These are phyloP conservation scores for Ascochyta rabiei DNA, from an alignment of 2,329 filamentous ascomycete genomes.

Conservation along the genomic window DNA sequence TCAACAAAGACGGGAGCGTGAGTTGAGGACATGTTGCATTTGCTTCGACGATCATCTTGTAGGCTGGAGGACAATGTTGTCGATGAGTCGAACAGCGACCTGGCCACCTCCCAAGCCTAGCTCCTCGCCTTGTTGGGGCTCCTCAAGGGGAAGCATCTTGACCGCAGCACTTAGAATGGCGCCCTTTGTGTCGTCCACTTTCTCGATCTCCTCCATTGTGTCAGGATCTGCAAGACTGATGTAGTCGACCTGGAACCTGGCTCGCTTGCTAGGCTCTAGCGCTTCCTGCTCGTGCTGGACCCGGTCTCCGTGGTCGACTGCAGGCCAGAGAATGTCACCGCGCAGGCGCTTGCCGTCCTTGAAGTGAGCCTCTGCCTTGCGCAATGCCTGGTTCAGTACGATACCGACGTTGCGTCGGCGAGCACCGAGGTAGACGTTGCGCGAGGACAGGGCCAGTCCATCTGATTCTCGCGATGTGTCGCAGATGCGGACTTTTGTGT, in stretches of 20 bases:
- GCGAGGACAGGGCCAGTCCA: constrained; percentile 86
- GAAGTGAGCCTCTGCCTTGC: constrained; percentile 73
- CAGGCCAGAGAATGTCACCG: constrained; percentile 73
- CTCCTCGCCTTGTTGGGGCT: constrained; percentile 72
- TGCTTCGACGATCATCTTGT: constrained; percentile 16
- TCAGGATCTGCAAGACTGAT: constrained; percentile 87
- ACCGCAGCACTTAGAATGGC: constrained; percentile 89
- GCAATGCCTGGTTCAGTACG: constrained; percentile 73
- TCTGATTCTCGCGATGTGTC: constrained; percentile 78
- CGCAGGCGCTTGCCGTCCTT: constrained; percentile 60
- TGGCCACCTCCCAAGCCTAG: constrained; percentile 72
- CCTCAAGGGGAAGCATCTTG: constrained; percentile 84
- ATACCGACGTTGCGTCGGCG: constrained; percentile 74
- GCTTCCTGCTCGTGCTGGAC: constrained; percentile 66
- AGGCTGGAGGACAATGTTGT: constrained; percentile 76
- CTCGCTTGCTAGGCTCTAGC: constrained; percentile 65
- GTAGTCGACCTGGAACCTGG: constrained; percentile 85
- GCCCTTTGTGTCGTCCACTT: constrained; percentile 71
- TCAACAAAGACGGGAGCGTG: background rate
- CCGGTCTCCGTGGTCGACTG: constrained; percentile 63
- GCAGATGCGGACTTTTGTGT: constrained; percentile 74
- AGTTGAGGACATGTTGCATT: background rate
- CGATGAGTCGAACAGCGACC: constrained; percentile 84
- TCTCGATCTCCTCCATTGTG: constrained; percentile 77
- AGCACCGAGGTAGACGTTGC: constrained; percentile 89